Evolutionary conservation across 352 stramenopile species (phyloP).

Genomic region (Pythium pectinolyticum): DNA sequence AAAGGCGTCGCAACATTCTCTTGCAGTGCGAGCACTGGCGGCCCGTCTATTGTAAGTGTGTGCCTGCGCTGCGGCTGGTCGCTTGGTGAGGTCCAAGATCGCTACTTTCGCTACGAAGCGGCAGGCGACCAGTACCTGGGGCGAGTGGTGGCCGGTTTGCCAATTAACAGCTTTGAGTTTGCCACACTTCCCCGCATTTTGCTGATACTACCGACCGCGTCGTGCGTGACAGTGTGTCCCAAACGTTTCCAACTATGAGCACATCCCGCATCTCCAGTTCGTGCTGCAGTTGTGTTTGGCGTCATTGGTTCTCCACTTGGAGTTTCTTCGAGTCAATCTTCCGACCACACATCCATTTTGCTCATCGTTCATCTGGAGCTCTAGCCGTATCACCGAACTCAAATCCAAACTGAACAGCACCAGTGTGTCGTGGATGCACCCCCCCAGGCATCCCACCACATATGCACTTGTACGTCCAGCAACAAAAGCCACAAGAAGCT

Average conservation of each 20-base stretch:
- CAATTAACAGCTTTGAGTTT: background rate
- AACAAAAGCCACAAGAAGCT: no score
- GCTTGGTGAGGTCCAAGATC: background rate
- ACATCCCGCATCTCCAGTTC: background rate
- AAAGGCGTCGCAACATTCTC: slow-evolving; percentile 24
- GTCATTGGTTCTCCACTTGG: background rate
- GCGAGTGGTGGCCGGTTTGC: slow-evolving; percentile 3
- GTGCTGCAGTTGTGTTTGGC: slow-evolving; percentile 1
- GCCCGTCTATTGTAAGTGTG: slow-evolving; percentile 17
- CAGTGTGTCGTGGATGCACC: no score
- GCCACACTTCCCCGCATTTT: slow-evolving; percentile 1
- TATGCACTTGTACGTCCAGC: no score
- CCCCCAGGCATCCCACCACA: no score
- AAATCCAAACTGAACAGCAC: no score
- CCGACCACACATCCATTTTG: background rate
- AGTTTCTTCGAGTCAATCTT: background rate
- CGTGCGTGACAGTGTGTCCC: no score
- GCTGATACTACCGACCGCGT: background rate
- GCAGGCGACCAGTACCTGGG: slow-evolving; percentile 8
- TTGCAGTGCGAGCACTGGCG: slow-evolving; percentile 15
- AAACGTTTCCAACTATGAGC: background rate
- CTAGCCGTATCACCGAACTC: no score
- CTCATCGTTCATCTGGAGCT: no score
- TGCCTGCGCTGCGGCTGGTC: slow-evolving; percentile 20
- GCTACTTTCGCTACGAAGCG: slow-evolving; percentile 3